A percentile compares a stretch with the other conserved stretches of the same genome.
phyloP scores from a whole-genome alignment of 495 filamentous ascomycete genomes.

The Xylaria acuta region DNA sequence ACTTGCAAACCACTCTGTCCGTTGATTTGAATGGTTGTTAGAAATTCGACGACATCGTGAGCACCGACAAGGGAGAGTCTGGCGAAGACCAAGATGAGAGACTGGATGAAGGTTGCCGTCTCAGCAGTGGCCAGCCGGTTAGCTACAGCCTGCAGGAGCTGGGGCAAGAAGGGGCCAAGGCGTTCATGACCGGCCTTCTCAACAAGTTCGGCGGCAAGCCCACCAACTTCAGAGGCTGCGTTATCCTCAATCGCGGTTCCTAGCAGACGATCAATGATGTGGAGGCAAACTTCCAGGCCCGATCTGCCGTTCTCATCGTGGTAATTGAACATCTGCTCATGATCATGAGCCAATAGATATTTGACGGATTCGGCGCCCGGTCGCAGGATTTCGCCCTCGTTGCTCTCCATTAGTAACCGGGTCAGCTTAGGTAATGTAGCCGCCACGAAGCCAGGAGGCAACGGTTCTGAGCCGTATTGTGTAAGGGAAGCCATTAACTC shows the following conservation, averaged over 20 bases:
- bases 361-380: constrained; percentile 86
- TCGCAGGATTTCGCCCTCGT: constrained; percentile 84
- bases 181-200: constrained; percentile 90
- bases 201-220: constrained; percentile 91
- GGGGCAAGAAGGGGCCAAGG: constrained; percentile 85
- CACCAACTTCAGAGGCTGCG: constrained; percentile 93
- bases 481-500: constrained; percentile 83
- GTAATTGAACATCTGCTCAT: constrained; percentile 85
- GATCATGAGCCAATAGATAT: constrained; percentile 85
- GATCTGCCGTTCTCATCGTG: constrained; percentile 75
- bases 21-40: constrained; percentile 79
- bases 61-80: constrained; percentile 83
- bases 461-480: constrained; percentile 78
- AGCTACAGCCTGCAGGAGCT: constrained; percentile 93
- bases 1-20: constrained; percentile 80
- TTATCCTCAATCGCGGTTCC: constrained; percentile 82
- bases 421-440: constrained; percentile 86
- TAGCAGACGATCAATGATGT: constrained; percentile 93
- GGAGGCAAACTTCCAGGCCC: constrained; percentile 84
- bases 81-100: constrained; percentile 92
- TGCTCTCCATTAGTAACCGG: constrained; percentile 75
- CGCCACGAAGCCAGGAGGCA: constrained; percentile 85
- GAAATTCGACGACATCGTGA: constrained; percentile 88
- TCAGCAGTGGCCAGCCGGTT: constrained; percentile 79
- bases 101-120: constrained; percentile 84